phyloP scores from a whole-genome alignment of 495 filamentous ascomycete species.

The Penicillium mononematosum region DNA sequence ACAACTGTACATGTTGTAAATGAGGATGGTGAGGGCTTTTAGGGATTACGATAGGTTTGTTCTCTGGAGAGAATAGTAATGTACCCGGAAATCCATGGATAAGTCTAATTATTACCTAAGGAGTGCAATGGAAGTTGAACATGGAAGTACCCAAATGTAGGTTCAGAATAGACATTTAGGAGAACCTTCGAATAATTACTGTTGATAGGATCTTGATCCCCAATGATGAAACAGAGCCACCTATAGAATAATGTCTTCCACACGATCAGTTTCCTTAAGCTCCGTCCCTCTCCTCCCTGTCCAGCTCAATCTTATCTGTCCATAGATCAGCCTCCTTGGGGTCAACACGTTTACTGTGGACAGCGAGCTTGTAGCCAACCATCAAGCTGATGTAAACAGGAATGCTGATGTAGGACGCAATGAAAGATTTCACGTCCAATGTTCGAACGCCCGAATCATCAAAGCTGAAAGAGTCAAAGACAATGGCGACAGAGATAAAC shows the following conservation, averaged over 20 bases:
- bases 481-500: conserved; percentile 71
- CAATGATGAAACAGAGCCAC: too few relatives aligned
- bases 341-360: conserved; percentile 48
- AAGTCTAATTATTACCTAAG: too few relatives aligned
- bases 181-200: too few relatives aligned
- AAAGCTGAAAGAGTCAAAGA: conserved; percentile 62
- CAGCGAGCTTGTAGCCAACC: conserved; percentile 62
- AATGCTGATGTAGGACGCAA: conserved; percentile 76
- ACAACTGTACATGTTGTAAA: background rate
- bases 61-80: too few relatives aligned
- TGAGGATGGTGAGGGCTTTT: background rate
- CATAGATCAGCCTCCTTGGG: conserved; percentile 63
- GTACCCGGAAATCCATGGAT: too few relatives aligned
- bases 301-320: conserved; percentile 38
- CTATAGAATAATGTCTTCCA: too few relatives aligned
- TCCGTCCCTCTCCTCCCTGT: background rate
- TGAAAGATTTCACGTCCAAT: conserved; percentile 62
- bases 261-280: background rate
- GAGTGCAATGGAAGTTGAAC: background rate
- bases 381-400: conserved; percentile 71
- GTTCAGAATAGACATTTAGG: background rate
- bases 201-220: too few relatives aligned
- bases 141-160: background rate
- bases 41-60: too few relatives aligned
- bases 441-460: conserved; percentile 34